Base-by-base conservation (phyloP, 257 asterid genomes). In the Orobanche coerulescens region DNA sequence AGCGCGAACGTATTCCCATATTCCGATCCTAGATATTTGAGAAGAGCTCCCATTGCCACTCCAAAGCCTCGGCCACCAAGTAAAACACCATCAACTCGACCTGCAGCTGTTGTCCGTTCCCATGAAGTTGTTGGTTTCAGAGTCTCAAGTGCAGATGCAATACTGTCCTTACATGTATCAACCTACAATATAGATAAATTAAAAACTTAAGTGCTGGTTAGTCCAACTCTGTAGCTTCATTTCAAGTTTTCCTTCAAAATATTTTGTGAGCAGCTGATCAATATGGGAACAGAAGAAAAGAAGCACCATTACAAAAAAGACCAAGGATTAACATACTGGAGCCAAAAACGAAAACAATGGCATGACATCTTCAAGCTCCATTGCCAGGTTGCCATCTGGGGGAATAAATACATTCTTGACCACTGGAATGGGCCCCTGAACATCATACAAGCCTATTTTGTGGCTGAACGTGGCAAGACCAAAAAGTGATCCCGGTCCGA, bases 401-500 rank as follows among this genome's bases (percentile, higher is more conserved):
- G 90, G 95, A 60, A 93, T 76, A 67, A 93, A 89, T 20, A 81
- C 95, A 78, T 86, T 88, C 79, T 84, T 93, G 79, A 86, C 98
- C 68, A 89, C 94, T 61, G 98, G 98, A 61, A 93, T 87, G 48
- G 98, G 94, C 30, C 98, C 98, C 73, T 93, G 97, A 64, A 89
- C 97, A 80, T 93, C 98, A 73, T 86, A 93, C 68, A 93, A 64
- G 63, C 97, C 98, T 71, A 93, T 71, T 89, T 83, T 93, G 78
- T 93, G 97, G 85, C 98, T 93, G 78, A 93, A 86, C 11, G 94
- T 88, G 55, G 97, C 95, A 53, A 93, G 90, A 54, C 98, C 98
- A 72, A 93, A 92, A 62, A 93, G 97, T 55, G 98, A 93, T 47
- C 97, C 98, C 10, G 98, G 97, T 30, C 84, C 93, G 60, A 93